Evolutionary conservation across 192 early-diverging fungal species (phyloP).

Genomic region (Piromyces finnis): DNA sequence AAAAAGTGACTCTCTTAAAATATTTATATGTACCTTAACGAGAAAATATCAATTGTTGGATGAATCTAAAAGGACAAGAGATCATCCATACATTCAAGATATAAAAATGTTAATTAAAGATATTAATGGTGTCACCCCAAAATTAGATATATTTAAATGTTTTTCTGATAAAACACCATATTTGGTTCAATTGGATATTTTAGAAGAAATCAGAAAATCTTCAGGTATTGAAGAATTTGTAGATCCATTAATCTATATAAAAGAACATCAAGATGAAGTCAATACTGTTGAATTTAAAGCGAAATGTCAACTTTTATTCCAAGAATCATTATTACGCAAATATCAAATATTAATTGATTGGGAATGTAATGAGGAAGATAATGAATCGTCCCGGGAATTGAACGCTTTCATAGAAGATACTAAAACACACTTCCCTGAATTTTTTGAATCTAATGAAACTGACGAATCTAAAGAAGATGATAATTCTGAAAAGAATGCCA

Average conservation of each 20-base stretch:
- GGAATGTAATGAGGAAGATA: not conserved
- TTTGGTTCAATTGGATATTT: not conserved
- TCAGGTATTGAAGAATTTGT: not conserved
- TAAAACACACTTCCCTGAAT: not conserved
- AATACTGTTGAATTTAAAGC: not conserved
- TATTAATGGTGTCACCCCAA: not conserved
- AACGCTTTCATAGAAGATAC: not conserved
- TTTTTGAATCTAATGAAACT: not conserved
- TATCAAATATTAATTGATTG: not conserved
- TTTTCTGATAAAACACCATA: not conserved
- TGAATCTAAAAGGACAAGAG: not conserved
- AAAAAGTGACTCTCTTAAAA: not conserved
- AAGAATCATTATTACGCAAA: not conserved
- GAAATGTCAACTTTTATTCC: not conserved
- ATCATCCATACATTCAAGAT: not conserved
- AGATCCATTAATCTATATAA: not conserved
- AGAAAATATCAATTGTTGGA: not conserved
- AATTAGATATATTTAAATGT: not conserved
- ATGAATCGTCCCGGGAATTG: not conserved
- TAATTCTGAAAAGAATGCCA: not conserved
- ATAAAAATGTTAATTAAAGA: not conserved
- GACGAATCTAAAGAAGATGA: not conserved
- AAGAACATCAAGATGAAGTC: not conserved
- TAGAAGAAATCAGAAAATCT: not conserved
- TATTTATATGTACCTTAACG: not conserved